A percentile compares a stretch with the other conserved stretches of the same genome.
phyloP scores from a whole-genome alignment of 2,329 filamentous ascomycete species.

The Aspergillus ustus region DNA sequence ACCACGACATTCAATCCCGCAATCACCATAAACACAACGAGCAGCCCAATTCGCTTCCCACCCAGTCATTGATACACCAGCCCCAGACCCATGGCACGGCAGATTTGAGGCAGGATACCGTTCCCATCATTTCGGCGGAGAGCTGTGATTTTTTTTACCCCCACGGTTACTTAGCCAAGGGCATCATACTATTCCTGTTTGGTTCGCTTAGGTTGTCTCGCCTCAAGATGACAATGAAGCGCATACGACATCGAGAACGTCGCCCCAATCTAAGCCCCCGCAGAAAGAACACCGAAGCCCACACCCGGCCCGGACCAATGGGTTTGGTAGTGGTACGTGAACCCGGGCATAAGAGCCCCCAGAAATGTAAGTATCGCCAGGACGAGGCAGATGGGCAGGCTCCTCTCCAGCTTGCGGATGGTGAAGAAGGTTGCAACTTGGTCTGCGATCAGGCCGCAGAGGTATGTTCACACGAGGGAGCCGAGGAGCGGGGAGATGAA shows the following conservation, averaged over 20 bases:
- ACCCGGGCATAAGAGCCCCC: neutral
- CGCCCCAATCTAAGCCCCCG: slow-evolving; percentile 5
- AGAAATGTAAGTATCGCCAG: slow-evolving; percentile 32
- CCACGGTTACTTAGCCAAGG: no score
- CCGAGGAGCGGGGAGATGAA: neutral
- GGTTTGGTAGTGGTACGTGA: neutral
- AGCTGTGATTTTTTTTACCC: no score
- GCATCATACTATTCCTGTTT: neutral
- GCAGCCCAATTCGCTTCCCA: neutral
- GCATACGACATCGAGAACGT: slow-evolving; percentile 8
- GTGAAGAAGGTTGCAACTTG: slow-evolving; percentile 27
- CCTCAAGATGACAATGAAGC: slow-evolving; percentile 5
- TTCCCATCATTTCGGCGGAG: slow-evolving; percentile 9
- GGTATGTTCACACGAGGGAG: neutral
- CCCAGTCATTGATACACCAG: slow-evolving; percentile 9
- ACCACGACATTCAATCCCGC: slow-evolving; percentile 4
- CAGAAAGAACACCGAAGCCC: slow-evolving; percentile 4
- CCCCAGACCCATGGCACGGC: slow-evolving; percentile 8
- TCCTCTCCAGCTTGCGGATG: slow-evolving; percentile 49
- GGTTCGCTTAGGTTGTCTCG: neutral
- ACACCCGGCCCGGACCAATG: slow-evolving; percentile 3
- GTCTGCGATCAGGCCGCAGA: neutral
- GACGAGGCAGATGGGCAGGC: slow-evolving; percentile 26
- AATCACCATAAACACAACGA: slow-evolving; percentile 3
- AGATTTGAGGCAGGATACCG: slow-evolving; percentile 2